These are phyloP conservation scores for Wickerhamomyces sydowiorum DNA, from an alignment of 805 yeast species.

Conservation along the genomic window DNA sequence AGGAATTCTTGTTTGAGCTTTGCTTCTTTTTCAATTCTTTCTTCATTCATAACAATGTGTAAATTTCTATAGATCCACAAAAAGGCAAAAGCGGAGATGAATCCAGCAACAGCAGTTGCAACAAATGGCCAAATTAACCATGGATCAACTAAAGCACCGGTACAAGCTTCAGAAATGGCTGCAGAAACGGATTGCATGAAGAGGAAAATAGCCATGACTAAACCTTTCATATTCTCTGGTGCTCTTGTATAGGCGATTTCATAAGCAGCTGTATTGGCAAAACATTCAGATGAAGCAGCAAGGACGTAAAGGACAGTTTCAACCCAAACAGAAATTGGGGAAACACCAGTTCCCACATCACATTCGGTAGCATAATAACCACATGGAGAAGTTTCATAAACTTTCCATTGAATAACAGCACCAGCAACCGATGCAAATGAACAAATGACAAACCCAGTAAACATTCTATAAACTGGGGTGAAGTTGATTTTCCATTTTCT, in stretches of 20 bases:
- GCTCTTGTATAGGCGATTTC: constrained; percentile 81
- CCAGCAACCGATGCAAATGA: constrained; percentile 23
- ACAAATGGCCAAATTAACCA: constrained; percentile 60
- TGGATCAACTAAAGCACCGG: constrained; percentile 61
- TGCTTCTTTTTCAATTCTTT: constrained; percentile 1
- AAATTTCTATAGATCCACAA: constrained; percentile 17
- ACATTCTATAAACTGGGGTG: constrained; percentile 67
- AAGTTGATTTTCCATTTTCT: constrained; percentile 45
- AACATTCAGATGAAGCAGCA: constrained; percentile 66
- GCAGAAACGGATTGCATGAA: constrained; percentile 68
- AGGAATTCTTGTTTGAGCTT: neutral
- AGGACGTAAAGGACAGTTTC: constrained; percentile 61
- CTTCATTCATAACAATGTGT: constrained; percentile 3
- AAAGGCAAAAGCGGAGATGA: constrained; percentile 53
- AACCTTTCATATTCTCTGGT: constrained; percentile 43
- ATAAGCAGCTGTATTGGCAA: constrained; percentile 72
- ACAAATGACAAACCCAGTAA: constrained; percentile 59
- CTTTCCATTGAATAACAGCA: constrained; percentile 62
- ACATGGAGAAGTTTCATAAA: constrained; percentile 67
- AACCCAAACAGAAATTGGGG: constrained; percentile 52
- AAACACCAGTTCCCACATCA: constrained; percentile 19
- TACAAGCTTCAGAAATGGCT: constrained; percentile 65
- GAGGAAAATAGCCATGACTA: constrained; percentile 45
- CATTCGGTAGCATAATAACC: constrained; percentile 51
- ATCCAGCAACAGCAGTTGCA: constrained; percentile 52